phyloP scores from a whole-genome alignment of 1,284 basidiomycete genomes.

The Naganishia liquefaciens region DNA sequence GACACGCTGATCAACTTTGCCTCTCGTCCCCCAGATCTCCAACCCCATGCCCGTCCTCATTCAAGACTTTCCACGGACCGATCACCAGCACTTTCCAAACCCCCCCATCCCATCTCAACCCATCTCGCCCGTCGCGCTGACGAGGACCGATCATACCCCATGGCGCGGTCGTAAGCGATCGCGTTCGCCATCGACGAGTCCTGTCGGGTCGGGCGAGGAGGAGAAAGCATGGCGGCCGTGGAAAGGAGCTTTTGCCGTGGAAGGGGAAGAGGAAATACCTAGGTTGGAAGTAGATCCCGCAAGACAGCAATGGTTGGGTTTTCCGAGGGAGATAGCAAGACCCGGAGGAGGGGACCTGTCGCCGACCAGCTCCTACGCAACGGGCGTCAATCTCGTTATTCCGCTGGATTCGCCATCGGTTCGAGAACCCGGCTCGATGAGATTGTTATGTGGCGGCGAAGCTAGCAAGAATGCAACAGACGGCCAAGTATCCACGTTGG shows the following conservation, averaged over 20 bases:
- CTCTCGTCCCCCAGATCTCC: neutral
- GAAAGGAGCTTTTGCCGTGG: neutral
- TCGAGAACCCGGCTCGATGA: no score
- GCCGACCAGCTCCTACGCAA: no score
- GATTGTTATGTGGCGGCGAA: no score
- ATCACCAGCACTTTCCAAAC: neutral
- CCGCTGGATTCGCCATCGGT: no score
- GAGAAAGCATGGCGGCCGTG: neutral
- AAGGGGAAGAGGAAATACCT: neutral
- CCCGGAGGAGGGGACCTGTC: no score
- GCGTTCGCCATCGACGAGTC: constrained; percentile 4
- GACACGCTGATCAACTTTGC: no score
- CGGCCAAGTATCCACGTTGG: no score
- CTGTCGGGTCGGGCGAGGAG: neutral
- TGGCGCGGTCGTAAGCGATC: constrained; percentile 8
- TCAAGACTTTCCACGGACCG: neutral
- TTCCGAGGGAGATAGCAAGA: no score
- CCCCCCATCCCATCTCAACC: neutral
- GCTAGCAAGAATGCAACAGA: no score
- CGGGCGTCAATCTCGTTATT: no score
- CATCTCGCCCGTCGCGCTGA: neutral
- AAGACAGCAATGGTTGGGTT: no score
- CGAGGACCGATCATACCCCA: neutral
- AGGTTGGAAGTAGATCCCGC: neutral
- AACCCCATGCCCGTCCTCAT: neutral